A percentile compares a stretch with the other conserved stretches of the same genome.
These are phyloP conservation scores for Aspergillus amoenus DNA, from an alignment of 2,329 filamentous ascomycete species.

Conservation along the genomic window DNA sequence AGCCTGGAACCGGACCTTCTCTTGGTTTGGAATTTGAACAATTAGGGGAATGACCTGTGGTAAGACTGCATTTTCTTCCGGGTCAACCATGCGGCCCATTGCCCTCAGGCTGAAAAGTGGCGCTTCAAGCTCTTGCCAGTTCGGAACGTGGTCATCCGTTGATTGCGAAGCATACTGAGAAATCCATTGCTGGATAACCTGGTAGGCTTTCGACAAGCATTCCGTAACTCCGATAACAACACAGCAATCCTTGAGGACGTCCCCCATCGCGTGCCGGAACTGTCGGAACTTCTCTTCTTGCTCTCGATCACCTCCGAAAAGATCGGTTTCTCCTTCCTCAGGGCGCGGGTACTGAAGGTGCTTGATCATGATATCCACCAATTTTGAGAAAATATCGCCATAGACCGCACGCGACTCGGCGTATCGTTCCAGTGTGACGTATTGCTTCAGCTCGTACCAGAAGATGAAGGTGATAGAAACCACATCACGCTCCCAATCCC, in stretches of 20 bases:
- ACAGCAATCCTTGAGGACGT: slow-evolving; percentile 95
- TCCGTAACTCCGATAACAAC: slow-evolving; percentile 93
- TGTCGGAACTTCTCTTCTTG: slow-evolving; percentile 96
- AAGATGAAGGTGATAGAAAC: slow-evolving; percentile 94
- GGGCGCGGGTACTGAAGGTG: slow-evolving; percentile 84
- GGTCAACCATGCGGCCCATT: slow-evolving; percentile 93
- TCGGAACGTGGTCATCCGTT: slow-evolving; percentile 71
- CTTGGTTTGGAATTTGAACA: slow-evolving; percentile 89
- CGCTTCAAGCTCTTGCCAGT: slow-evolving; percentile 96
- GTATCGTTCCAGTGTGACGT: slow-evolving; percentile 86
- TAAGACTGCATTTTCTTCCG: slow-evolving; percentile 81
- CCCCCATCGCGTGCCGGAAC: slow-evolving; percentile 95
- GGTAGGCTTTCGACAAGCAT: slow-evolving; percentile 84
- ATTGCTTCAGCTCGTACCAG: slow-evolving; percentile 98
- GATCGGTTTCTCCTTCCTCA: slow-evolving; percentile 73
- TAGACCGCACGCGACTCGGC: slow-evolving; percentile 75
- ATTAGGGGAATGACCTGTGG: slow-evolving; percentile 90
- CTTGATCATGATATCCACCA: slow-evolving; percentile 89
- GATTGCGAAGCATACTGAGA: slow-evolving; percentile 75
- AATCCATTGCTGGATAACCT: slow-evolving; percentile 85
- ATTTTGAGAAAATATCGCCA: slow-evolving; percentile 77
- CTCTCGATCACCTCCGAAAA: slow-evolving; percentile 94
- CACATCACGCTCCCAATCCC: slow-evolving; percentile 85
- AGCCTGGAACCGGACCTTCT: slow-evolving; percentile 97
- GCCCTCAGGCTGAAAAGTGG: slow-evolving; percentile 93